Evolutionary conservation across 345 rosid species (phyloP).

Genomic region (Conringia planisiliqua): DNA sequence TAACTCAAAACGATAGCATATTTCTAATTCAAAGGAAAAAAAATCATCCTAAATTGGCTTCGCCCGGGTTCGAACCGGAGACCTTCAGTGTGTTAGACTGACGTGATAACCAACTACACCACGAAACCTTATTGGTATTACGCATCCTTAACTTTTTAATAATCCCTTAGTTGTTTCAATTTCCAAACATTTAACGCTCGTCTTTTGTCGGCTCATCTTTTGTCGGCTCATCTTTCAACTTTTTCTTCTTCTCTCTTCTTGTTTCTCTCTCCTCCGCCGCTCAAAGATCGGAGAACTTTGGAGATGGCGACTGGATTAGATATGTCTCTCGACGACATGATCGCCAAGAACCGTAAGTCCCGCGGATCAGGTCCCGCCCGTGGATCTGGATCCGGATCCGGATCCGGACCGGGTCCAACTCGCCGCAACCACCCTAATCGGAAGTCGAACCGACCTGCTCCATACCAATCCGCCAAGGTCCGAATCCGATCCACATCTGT

Average conservation of each 20-base stretch:
- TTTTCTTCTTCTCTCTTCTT: neutral
- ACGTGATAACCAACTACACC: conserved; percentile 99
- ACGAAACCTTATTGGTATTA: conserved; percentile 48
- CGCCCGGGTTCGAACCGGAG: conserved; percentile 95
- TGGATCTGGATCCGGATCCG: conserved; percentile 55
- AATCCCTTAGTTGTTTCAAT: no score
- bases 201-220: neutral
- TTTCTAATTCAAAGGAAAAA: no score
- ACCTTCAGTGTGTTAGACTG: conserved; percentile 99
- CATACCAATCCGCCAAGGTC: conserved; percentile 56
- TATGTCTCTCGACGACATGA: conserved; percentile 96
- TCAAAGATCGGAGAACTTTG: neutral
- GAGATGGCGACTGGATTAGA: conserved; percentile 84
- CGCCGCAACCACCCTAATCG: conserved; percentile 67
- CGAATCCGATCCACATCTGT: conserved; percentile 22
- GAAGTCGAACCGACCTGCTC: conserved; percentile 55
- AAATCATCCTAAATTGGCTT: conserved; percentile 33
- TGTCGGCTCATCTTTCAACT: neutral
- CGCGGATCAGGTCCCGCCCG: conserved; percentile 38
- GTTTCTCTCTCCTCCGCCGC: neutral
- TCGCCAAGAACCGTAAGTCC: conserved; percentile 73
- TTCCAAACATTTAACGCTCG: no score
- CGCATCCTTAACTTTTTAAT: no score
- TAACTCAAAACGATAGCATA: no score
- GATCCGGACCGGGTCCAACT: conserved; percentile 64